Evolutionary conservation across 768 basidiomycete species (phyloP).

Genomic region (Termitomyces eurrhizus): DNA sequence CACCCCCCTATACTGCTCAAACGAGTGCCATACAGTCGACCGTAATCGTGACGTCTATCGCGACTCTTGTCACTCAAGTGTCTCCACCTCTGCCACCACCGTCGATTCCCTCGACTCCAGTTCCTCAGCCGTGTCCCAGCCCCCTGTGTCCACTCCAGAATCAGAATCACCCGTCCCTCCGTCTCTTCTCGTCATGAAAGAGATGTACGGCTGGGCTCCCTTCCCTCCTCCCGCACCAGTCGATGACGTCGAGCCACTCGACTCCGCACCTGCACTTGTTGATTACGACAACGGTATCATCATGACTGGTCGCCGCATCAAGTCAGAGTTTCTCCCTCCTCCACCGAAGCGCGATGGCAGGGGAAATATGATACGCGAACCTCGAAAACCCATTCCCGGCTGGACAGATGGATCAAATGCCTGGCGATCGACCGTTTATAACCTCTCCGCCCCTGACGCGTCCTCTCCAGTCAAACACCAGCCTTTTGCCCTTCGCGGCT

Average conservation of each 20-base stretch:
- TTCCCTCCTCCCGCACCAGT: slow-evolving; percentile 44
- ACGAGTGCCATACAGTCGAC: slow-evolving; percentile 66
- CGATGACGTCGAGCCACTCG: slow-evolving; percentile 21
- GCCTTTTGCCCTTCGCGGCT: slow-evolving; percentile 49
- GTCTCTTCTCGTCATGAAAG: slow-evolving; percentile 29
- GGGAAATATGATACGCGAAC: slow-evolving; percentile 28
- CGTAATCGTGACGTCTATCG: slow-evolving; percentile 48
- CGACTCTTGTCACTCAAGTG: slow-evolving; percentile 19
- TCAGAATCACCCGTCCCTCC: slow-evolving; percentile 25
- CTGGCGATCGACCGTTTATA: slow-evolving; percentile 66
- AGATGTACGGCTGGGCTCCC: slow-evolving; percentile 44
- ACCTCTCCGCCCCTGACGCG: slow-evolving; percentile 38
- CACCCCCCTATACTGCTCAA: slow-evolving; percentile 82
- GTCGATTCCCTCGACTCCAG: slow-evolving; percentile 38
- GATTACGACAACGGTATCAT: slow-evolving; percentile 61
- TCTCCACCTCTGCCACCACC: slow-evolving; percentile 18
- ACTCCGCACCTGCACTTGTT: slow-evolving; percentile 17
- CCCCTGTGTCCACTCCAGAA: slow-evolving; percentile 28
- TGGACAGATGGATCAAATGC: slow-evolving; percentile 67
- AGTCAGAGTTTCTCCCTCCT: slow-evolving; percentile 35
- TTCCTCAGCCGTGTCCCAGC: slow-evolving; percentile 38
- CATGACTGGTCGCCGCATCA: slow-evolving; percentile 62
- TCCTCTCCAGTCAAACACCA: slow-evolving; percentile 31
- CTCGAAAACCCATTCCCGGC: slow-evolving; percentile 49
- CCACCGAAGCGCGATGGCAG: slow-evolving; percentile 35